Evolutionary conservation across 495 filamentous ascomycete species (phyloP).

Genomic region (Podospora conica): DNA sequence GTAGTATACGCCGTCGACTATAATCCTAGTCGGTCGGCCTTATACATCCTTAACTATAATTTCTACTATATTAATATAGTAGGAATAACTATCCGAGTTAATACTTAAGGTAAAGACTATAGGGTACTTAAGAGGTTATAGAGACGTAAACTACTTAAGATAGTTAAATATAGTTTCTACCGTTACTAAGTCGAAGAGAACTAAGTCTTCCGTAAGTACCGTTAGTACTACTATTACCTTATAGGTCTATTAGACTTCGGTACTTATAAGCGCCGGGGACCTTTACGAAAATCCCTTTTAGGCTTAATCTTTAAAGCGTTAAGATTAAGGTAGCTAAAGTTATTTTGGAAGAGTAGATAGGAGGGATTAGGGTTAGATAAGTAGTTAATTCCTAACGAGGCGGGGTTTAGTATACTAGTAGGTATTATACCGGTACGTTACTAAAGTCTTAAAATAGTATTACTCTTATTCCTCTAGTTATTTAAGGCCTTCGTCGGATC

Average conservation of each 20-base stretch:
- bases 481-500: too few relatives aligned
- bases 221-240: not conserved
- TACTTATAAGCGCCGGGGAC: not conserved
- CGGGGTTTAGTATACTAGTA: too few relatives aligned
- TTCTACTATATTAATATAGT: not conserved
- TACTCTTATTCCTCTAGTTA: too few relatives aligned
- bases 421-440: too few relatives aligned
- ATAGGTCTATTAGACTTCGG: not conserved
- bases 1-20: not conserved
- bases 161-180: not conserved
- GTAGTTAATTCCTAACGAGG: too few relatives aligned
- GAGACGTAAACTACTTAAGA: not conserved
- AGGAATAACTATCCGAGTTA: not conserved
- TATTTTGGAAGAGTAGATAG: not conserved
- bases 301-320: too few relatives aligned
- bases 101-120: not conserved
- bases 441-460: too few relatives aligned
- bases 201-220: not conserved
- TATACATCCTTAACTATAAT: not conserved
- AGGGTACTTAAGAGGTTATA: not conserved
- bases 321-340: not conserved
- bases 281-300: not conserved
- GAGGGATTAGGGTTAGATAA: too few relatives aligned
- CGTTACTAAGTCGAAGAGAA: not conserved
- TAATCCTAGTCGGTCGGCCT: not conserved